Evolutionary conservation across 208 protist species (phyloP).

Genomic region (Sergeia podlipaevii): DNA sequence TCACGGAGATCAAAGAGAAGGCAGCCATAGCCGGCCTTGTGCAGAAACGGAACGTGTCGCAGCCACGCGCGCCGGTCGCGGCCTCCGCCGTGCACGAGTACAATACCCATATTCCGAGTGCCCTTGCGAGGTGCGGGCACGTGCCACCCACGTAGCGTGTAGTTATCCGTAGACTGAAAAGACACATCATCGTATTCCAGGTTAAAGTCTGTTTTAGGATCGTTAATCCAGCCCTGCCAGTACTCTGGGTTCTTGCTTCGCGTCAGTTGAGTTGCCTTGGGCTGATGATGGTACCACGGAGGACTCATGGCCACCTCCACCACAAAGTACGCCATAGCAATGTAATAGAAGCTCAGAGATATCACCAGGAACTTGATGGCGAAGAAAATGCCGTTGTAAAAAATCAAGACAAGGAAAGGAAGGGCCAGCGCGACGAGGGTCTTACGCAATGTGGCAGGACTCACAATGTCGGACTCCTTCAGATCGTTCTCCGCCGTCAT

Average conservation of each 20-base stretch:
- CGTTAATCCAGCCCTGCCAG: slow-evolving; percentile 83
- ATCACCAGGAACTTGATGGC: slow-evolving; percentile 55
- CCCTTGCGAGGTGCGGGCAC: slow-evolving; percentile 26
- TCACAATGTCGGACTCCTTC: slow-evolving; percentile 66
- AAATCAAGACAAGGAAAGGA: slow-evolving; percentile 75
- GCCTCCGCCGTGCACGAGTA: slow-evolving; percentile 91
- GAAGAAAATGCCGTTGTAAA: slow-evolving; percentile 72
- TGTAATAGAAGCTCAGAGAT: slow-evolving; percentile 71
- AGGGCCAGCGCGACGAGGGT: slow-evolving; percentile 48
- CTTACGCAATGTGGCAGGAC: slow-evolving; percentile 72
- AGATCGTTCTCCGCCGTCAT: slow-evolving; percentile 44
- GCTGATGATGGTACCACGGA: slow-evolving; percentile 89
- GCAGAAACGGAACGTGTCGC: slow-evolving; percentile 83
- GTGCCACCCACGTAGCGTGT: slow-evolving; percentile 83
- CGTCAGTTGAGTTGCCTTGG: slow-evolving; percentile 45
- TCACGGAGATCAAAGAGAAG: slow-evolving; percentile 92
- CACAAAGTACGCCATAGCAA: slow-evolving; percentile 83
- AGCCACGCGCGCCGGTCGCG: slow-evolving; percentile 88
- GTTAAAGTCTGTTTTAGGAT: slow-evolving; percentile 80
- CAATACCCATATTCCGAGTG: slow-evolving; percentile 51
- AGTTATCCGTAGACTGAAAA: slow-evolving; percentile 64
- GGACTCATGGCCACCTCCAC: slow-evolving; percentile 85
- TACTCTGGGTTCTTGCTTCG: slow-evolving; percentile 74
- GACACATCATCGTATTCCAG: slow-evolving; percentile 79
- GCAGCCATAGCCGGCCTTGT: slow-evolving; percentile 76